These are phyloP conservation scores for Suillus cothurnatus DNA, from an alignment of 768 basidiomycete genomes.

Conservation along the genomic window DNA sequence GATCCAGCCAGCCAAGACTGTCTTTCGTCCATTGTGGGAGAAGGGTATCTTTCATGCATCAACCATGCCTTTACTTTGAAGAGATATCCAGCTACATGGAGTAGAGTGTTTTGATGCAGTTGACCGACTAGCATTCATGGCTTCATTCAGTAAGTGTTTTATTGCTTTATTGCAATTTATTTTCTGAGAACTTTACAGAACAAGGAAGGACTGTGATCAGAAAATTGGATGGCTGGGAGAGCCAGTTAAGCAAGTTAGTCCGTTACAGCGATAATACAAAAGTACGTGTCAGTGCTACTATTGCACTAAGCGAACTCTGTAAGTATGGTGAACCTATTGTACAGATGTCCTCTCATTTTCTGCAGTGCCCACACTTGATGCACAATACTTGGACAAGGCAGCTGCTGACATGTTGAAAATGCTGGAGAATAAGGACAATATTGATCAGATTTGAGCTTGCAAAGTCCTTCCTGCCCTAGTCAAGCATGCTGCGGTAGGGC, in stretches of 20 bases:
- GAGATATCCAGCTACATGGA: background rate
- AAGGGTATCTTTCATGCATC: conserved; percentile 11
- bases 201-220: conserved; percentile 6
- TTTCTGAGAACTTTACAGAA: background rate
- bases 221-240: background rate
- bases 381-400: background rate
- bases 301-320: conserved; percentile 5
- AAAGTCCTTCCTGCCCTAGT: conserved; percentile 3
- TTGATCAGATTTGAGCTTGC: conserved; percentile 1
- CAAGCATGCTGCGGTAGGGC: background rate
- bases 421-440: conserved; percentile 6
- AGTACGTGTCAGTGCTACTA: conserved; percentile 4
- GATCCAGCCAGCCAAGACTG: conserved; percentile 10
- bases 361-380: background rate
- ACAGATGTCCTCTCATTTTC: background rate
- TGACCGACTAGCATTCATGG: conserved; percentile 12
- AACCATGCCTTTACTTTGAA: background rate
- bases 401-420: background rate
- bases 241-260: background rate
- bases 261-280: background rate
- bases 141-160: conserved; percentile 9
- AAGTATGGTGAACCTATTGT: background rate
- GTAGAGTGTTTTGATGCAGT: conserved; percentile 4
- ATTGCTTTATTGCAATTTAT: background rate
- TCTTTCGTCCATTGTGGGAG: conserved; percentile 11